phyloP scores from a whole-genome alignment of 768 basidiomycete genomes.

The Podaxis carcinomalis region DNA sequence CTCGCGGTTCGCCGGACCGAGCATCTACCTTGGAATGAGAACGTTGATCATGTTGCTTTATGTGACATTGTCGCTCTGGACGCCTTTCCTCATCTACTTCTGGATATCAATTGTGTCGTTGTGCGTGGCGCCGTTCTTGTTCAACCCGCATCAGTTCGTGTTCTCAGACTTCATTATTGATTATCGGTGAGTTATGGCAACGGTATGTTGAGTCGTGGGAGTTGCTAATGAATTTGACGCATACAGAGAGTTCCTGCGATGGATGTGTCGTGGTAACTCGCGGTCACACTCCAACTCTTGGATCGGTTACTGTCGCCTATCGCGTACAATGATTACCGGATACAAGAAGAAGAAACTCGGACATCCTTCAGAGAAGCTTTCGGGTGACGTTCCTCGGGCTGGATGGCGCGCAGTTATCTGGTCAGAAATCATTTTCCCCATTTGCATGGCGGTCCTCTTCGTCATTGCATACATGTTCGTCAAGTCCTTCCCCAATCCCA shows the following conservation, averaged over 20 bases:
- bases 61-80: slow-evolving; percentile 89
- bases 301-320: slow-evolving; percentile 98
- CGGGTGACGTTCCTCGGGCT: slow-evolving; percentile 91
- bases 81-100: slow-evolving; percentile 93
- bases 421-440: slow-evolving; percentile 83
- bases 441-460: slow-evolving; percentile 82
- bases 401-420: slow-evolving; percentile 87
- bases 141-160: slow-evolving; percentile 99
- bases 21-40: slow-evolving; percentile 96
- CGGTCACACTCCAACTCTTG: slow-evolving; percentile 96
- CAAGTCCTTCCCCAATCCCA: slow-evolving; percentile 70
- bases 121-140: slow-evolving; percentile 94
- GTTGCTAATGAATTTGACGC: slow-evolving; percentile 10
- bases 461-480: slow-evolving; percentile 90
- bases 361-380: slow-evolving; percentile 95
- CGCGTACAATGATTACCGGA: slow-evolving; percentile 98
- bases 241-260: slow-evolving; percentile 89
- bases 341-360: slow-evolving; percentile 99
- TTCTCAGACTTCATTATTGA: slow-evolving; percentile 97
- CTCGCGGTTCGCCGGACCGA: slow-evolving; percentile 97
- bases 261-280: slow-evolving; percentile 99
- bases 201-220: not conserved
- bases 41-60: slow-evolving; percentile 91
- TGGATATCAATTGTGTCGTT: slow-evolving; percentile 93
- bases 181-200: slow-evolving; percentile 56